These are phyloP conservation scores for Aspergillus ruber DNA, from an alignment of 2,329 filamentous ascomycete species.

Conservation along the genomic window DNA sequence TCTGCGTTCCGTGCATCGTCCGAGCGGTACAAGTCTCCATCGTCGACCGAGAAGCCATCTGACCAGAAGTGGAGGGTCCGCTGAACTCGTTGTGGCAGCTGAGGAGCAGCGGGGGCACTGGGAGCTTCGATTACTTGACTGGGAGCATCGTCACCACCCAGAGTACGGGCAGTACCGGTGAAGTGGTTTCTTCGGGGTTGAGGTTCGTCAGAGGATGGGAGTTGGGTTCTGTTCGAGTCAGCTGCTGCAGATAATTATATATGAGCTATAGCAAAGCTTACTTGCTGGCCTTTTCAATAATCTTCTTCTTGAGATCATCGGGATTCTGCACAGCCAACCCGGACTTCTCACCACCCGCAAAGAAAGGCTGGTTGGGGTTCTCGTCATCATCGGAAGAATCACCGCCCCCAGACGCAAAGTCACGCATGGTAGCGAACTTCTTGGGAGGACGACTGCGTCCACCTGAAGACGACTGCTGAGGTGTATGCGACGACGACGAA, in stretches of 20 bases:
- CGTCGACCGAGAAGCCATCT: constrained; percentile 61
- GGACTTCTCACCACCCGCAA: constrained; percentile 61
- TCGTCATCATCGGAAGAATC: constrained; percentile 47
- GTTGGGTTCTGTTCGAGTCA: constrained; percentile 19
- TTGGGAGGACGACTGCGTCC: constrained; percentile 31
- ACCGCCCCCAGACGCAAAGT: constrained; percentile 34
- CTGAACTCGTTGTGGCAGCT: constrained; percentile 46
- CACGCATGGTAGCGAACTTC: constrained; percentile 44
- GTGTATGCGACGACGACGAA: constrained; percentile 23
- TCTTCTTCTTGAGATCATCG: constrained; percentile 48
- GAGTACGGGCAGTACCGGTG: constrained; percentile 56
- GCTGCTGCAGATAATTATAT: neutral
- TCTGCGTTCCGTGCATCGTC: constrained; percentile 58
- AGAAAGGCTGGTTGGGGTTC: constrained; percentile 52
- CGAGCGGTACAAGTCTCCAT: constrained; percentile 57
- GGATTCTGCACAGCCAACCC: constrained; percentile 63
- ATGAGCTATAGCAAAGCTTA: constrained; percentile 8
- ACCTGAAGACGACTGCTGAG: constrained; percentile 23
- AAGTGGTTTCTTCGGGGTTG: constrained; percentile 43
- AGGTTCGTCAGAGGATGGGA: constrained; percentile 38
- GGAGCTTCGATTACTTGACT: constrained; percentile 52
- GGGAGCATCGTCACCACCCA: constrained; percentile 58
- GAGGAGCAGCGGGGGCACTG: constrained; percentile 30
- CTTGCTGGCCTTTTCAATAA: constrained; percentile 42
- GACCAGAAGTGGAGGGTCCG: constrained; percentile 59